Evolutionary conservation across 768 basidiomycete species (phyloP).

Genomic region (Antrodiella citrinella): DNA sequence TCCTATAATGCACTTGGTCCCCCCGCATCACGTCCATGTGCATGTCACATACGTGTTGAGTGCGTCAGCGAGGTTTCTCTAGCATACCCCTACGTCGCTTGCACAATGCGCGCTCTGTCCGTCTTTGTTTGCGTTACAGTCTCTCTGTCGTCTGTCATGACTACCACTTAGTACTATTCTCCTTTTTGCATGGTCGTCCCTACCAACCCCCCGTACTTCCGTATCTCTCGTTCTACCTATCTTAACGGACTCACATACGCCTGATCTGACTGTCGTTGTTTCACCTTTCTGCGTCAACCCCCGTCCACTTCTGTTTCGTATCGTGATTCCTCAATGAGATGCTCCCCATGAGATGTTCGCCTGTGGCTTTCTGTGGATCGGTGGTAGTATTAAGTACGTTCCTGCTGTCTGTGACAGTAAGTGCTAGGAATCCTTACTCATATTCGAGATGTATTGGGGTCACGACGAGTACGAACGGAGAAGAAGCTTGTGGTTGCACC

Average conservation of each 20-base stretch:
- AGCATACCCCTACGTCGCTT: neutral
- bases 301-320: neutral
- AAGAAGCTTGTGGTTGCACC: neutral
- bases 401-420: neutral
- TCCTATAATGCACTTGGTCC: slow-evolving; percentile 29
- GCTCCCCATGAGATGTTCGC: neutral
- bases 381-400: too few species aligned
- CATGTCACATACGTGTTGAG: neutral
- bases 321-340: neutral
- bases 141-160: neutral
- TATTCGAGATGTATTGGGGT: neutral
- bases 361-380: too few species aligned
- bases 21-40: neutral
- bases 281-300: neutral
- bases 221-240: neutral
- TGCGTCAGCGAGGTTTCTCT: neutral
- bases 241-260: neutral
- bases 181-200: neutral
- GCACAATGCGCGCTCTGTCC: neutral
- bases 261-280: neutral
- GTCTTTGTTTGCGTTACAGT: neutral
- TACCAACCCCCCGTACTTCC: neutral
- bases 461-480: neutral
- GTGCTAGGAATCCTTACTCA: neutral
- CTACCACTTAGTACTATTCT: neutral